Evolutionary conservation across 179 eudicot genomes (phyloP).

Genomic region (Drosera spatulata): DNA sequence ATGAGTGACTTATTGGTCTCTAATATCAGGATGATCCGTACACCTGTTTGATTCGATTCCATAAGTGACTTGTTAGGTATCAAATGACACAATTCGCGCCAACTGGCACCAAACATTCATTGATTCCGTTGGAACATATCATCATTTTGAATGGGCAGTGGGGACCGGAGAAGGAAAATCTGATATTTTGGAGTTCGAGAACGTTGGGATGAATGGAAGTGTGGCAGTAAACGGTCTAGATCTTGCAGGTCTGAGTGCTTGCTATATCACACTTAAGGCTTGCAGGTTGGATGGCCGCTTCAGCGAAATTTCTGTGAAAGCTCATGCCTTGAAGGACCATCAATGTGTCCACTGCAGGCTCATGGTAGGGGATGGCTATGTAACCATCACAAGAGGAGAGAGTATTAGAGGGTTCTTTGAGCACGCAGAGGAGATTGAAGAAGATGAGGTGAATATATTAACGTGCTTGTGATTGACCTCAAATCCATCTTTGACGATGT

Average conservation of each 20-base stretch:
- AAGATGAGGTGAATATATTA: conserved; percentile 73
- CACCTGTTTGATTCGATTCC: conserved; percentile 5
- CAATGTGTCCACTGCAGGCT: conserved; percentile 96
- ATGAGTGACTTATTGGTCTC: neutral
- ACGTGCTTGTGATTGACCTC: neutral
- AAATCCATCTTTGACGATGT: neutral
- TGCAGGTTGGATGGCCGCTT: conserved; percentile 76
- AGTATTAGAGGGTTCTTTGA: conserved; percentile 86
- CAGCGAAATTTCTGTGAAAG: conserved; percentile 80
- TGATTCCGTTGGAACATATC: conserved; percentile 74
- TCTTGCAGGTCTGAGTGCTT: conserved; percentile 68
- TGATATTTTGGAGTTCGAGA: conserved; percentile 82
- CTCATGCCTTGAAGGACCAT: conserved; percentile 91
- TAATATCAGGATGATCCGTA: neutral
- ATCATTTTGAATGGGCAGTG: conserved; percentile 97
- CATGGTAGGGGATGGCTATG: conserved; percentile 88
- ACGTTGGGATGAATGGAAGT: conserved; percentile 87
- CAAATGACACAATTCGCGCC: conserved; percentile 69
- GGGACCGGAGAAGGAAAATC: conserved; percentile 97
- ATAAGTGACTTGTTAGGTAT: conserved; percentile 43
- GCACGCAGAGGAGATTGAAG: conserved; percentile 99
- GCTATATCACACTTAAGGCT: conserved; percentile 91
- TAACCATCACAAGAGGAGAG: conserved; percentile 74
- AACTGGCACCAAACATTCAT: conserved; percentile 90
- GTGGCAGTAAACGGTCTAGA: conserved; percentile 76